A percentile compares a stretch with the other conserved stretches of the same genome.
phyloP scores from a whole-genome alignment of 2,329 filamentous ascomycete species.

The Colletotrichum navitas region DNA sequence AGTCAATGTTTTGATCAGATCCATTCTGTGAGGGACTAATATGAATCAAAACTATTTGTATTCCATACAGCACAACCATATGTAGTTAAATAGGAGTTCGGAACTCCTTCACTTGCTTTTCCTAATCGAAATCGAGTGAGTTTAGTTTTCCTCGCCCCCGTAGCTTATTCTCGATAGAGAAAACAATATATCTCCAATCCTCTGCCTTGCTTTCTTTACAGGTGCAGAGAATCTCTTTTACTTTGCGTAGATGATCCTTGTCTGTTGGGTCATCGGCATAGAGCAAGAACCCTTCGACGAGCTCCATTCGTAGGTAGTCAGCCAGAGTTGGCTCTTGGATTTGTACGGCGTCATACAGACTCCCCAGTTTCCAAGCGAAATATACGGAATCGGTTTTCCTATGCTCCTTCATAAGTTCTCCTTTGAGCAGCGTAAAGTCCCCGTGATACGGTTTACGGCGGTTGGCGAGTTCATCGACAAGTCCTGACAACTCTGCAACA shows the following conservation, averaged over 20 bases:
- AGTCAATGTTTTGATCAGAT: too few species aligned
- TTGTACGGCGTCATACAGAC: background rate
- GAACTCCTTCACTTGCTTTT: background rate
- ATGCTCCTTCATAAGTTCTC: background rate
- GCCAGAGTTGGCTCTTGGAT: background rate
- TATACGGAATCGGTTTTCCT: background rate
- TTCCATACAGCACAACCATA: background rate
- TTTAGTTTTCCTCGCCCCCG: background rate
- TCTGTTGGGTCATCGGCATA: background rate
- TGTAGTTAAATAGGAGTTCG: background rate
- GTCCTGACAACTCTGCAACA: background rate
- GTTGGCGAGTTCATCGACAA: background rate
- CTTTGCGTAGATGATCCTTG: background rate
- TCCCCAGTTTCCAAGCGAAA: background rate
- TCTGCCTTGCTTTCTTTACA: background rate
- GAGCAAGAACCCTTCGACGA: background rate
- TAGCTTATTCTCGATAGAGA: background rate
- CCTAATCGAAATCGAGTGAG: background rate
- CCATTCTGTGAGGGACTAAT: rapidly evolving
- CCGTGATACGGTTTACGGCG: background rate
- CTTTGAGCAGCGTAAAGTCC: background rate
- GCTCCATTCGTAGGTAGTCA: background rate
- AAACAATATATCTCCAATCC: background rate
- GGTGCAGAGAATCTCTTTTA: background rate
- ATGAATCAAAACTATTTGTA: background rate